Base-by-base conservation (phyloP, 768 basidiomycete species). In the Agaricus bisporus region DNA sequence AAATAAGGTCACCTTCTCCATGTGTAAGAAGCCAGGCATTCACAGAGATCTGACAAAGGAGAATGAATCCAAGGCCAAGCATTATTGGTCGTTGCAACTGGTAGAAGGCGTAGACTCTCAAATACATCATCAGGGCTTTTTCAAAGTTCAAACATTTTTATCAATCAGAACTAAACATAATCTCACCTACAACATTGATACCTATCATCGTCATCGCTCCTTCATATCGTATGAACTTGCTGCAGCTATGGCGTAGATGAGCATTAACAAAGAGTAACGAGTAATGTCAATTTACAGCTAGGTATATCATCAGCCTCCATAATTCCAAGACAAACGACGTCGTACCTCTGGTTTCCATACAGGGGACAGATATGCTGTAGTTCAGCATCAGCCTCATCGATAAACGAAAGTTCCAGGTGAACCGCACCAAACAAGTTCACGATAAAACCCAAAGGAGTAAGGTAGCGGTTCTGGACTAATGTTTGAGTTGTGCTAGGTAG, bases 401-500 rank as follows among this genome's bases (percentile, higher is more conserved):
- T 2, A 14, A 3, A 14, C 5, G n/a, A 18, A 2, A 15, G n/a
- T 8, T 4, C 22, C 1, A 3, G n/a, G 18, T 39, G 12, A 20
- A n/a, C 17, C 58, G 48, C 58, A 71, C 74, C 78, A 50, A 68
- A 75, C 15, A 82, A 59, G 54, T 83, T 82, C 37, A 83, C 63
- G n/a, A 83, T 74, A 58, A 85, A 85, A 1, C 79, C 80, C 4
- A 83, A 64, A 0, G 82, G 82, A 0, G 78, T 82, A 18, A 84
- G 64, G 58, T 85, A 85, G n/a, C 83, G 77, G 59, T 84, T 85
- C 82, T 85, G 35, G 11, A n/a, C 6, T 26, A 28, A 29, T 1
- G 4, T 22, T n/a, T 39, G 12, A 2, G n/a, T 39, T 9, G 38
- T n/a, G 17, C n/a, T 22, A 7, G 22, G 20, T 26, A 10, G 4